Evolutionary conservation across 192 early-diverging fungal genomes (phyloP).

Genomic region (Gamsiella multidivaricata): DNA sequence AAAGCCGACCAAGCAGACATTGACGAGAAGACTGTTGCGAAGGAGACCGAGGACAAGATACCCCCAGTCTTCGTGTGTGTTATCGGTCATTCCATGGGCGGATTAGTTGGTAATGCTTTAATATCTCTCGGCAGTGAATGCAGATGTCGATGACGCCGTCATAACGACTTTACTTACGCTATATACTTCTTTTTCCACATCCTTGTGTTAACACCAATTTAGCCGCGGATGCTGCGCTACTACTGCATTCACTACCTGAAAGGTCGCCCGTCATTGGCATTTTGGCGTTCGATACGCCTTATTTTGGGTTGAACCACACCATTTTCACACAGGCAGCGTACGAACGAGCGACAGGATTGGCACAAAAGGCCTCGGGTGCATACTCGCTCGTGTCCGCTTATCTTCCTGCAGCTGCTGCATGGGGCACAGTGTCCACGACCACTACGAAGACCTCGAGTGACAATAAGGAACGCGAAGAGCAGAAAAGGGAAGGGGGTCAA

Average conservation of each 20-base stretch:
- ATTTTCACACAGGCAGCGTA: constrained; percentile 54
- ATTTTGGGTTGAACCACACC: constrained; percentile 59
- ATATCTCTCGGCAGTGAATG: no score
- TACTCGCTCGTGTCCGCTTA: constrained; percentile 27
- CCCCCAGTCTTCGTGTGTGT: constrained; percentile 44
- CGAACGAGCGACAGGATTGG: constrained; percentile 45
- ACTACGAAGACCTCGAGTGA: not conserved
- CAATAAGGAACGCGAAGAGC: not conserved
- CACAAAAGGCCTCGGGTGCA: constrained; percentile 35
- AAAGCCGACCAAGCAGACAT: not conserved
- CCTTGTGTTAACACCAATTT: constrained; percentile 5
- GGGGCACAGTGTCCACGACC: not conserved
- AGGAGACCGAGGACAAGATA: constrained; percentile 2
- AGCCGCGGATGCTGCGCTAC: constrained; percentile 64
- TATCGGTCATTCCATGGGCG: constrained; percentile 69
- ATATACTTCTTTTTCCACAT: not conserved
- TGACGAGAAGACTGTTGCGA: not conserved
- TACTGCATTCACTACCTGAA: constrained; percentile 5
- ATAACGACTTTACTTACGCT: no score
- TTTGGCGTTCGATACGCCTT: constrained; percentile 68
- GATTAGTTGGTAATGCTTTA: constrained; percentile 63
- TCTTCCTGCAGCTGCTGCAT: constrained; percentile 18
- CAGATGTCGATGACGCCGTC: no score
- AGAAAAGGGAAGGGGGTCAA: not conserved
- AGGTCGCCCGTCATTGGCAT: constrained; percentile 58